Evolutionary conservation across 2,329 filamentous ascomycete genomes (phyloP).

Genomic region (Endoconidiophora laricicola): DNA sequence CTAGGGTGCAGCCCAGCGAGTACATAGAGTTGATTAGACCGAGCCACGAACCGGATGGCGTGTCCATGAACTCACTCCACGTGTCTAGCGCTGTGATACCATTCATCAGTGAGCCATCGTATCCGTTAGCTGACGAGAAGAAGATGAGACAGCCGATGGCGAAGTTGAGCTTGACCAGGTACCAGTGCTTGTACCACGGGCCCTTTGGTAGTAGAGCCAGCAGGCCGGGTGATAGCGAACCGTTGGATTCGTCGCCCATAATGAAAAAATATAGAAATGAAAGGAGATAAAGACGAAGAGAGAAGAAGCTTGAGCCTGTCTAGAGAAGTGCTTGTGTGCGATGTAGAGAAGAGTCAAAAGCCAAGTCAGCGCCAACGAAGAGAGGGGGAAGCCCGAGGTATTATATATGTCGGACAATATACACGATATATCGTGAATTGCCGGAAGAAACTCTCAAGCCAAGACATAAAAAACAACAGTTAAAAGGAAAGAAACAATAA

Average conservation of each 20-base stretch:
- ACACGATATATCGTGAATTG: no score
- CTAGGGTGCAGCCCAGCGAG: conserved; percentile 32
- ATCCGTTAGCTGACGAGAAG: conserved; percentile 36
- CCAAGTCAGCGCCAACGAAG: no score
- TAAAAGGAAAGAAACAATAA: background rate
- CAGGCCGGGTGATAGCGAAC: conserved; percentile 34
- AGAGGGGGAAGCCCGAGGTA: no score
- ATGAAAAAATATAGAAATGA: background rate
- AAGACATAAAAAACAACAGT: background rate
- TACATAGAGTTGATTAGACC: conserved; percentile 36
- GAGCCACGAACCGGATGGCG: conserved; percentile 26
- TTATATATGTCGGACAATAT: no score
- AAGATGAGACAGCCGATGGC: conserved; percentile 32
- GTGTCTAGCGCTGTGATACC: conserved; percentile 27
- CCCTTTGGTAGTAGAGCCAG: conserved; percentile 66
- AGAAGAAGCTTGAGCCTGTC: background rate
- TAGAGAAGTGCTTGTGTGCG: no score
- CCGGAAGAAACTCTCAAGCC: no score
- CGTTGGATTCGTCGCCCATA: background rate
- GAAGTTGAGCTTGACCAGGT: conserved; percentile 65
- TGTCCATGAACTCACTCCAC: conserved; percentile 17
- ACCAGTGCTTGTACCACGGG: conserved; percentile 53
- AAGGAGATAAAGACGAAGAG: background rate
- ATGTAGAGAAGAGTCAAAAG: no score
- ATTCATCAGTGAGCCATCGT: conserved; percentile 34